Evolutionary conservation across 75 land plant species (phyloP).

Genomic region (Selaginella moellendorffii): DNA sequence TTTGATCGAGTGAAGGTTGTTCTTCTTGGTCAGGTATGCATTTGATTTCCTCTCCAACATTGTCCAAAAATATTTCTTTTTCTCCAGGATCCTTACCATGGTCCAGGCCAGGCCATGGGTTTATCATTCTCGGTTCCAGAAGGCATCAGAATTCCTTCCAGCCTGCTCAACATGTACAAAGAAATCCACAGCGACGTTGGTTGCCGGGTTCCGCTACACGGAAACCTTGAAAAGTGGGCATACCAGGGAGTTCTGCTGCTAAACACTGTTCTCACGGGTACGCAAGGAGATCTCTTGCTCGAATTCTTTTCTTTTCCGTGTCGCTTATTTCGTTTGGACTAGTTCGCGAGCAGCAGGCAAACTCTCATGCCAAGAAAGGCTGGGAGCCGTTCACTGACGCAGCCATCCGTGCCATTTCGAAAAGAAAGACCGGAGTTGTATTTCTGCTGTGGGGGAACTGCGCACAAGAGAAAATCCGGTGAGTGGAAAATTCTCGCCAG

Average conservation of each 20-base stretch:
- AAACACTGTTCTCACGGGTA: conserved; percentile 91
- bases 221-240: conserved; percentile 88
- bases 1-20: too few species aligned
- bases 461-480: conserved; percentile 86
- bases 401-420: conserved; percentile 61
- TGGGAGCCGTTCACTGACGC: conserved; percentile 98
- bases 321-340: too few species aligned
- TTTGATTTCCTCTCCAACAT: too few species aligned
- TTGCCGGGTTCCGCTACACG: conserved; percentile 75
- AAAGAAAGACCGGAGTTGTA: conserved; percentile 58
- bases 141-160: conserved; percentile 84
- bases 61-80: too few species aligned
- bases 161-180: conserved; percentile 78
- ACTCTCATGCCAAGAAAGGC: conserved; percentile 95
- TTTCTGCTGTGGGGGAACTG: conserved; percentile 96
- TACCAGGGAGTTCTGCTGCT: conserved; percentile 88
- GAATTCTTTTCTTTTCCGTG: not conserved
- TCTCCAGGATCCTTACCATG: conserved; percentile 99
- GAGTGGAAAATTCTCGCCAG: not conserved
- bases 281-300: not conserved
- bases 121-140: conserved; percentile 89
- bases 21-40: too few species aligned
- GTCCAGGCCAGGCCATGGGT: conserved; percentile 98
- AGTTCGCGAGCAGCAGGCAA: conserved; percentile 82
- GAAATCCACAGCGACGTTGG: conserved; percentile 80